These are phyloP conservation scores for Rhodomyrtus psidioides DNA, from an alignment of 441 rosid species.

Conservation along the genomic window DNA sequence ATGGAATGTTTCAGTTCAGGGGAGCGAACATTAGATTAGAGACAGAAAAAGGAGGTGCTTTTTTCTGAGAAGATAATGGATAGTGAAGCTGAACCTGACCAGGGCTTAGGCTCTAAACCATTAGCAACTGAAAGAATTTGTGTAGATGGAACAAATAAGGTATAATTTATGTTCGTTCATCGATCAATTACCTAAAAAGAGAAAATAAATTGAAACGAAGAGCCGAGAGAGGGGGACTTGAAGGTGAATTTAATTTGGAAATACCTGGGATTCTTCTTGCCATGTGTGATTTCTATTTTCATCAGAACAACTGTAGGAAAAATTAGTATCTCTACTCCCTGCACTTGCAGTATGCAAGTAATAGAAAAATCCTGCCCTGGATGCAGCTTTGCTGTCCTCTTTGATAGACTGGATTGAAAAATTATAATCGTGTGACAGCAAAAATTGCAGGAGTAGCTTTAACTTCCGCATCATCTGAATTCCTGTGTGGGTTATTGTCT, in stretches of 20 bases:
- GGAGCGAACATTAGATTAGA: constrained; percentile 30
- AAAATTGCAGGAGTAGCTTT: not conserved
- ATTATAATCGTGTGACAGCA: not conserved
- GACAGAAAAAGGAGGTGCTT: constrained; percentile 14
- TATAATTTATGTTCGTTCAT: not conserved
- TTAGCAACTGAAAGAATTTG: constrained; percentile 1
- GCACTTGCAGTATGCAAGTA: not conserved
- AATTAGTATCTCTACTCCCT: not conserved
- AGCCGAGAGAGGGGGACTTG: not conserved
- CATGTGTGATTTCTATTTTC: not conserved
- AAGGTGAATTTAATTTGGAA: not conserved
- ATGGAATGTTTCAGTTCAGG: constrained; percentile 22
- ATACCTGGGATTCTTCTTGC: not conserved
- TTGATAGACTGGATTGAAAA: not conserved
- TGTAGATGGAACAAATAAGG: constrained; percentile 17
- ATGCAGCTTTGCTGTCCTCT: not conserved
- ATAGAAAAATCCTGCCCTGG: not conserved
- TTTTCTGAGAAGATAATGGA: constrained; percentile 12
- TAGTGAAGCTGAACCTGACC: constrained; percentile 15
- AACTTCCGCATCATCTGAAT: not conserved
- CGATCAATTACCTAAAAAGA: not conserved
- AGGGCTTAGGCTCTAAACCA: constrained; percentile 24
- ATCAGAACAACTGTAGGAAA: not conserved
- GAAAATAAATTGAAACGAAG: not conserved
- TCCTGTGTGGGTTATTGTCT: not conserved